Evolutionary conservation across 352 stramenopile genomes (phyloP), one percentile per base, ranked within the genome.

Genomic region (Phytopythium mirpurense): DNA sequence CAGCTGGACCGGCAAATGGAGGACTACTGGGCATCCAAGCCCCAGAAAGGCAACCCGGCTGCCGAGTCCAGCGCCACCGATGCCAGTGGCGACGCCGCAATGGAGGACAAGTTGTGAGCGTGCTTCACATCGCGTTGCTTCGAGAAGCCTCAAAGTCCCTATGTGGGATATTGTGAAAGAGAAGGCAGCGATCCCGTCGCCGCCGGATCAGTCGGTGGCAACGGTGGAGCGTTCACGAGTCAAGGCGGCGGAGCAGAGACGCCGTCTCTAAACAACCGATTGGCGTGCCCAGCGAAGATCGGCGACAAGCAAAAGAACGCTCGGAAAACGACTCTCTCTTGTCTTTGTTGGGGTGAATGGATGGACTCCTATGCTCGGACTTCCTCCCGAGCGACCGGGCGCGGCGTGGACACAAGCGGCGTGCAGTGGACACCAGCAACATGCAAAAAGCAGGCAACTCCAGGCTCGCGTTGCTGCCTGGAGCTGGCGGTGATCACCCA

Each of bases 1-100:
- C 68, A 83, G 36, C 63, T 96, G 41, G 86, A 96, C 56, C 81
- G 83, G 34, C 80, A 94, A 53, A 90, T 96, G 77, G 87, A 96
- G 34, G 66, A 87, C 37, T 96, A 96, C 70, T 96, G 87, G 87
- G 85, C 83, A 19, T 72, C 68, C 42, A 95, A 96, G 66, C 83
- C 81, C 23, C 67, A 81, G 41, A 53, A 63, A 41, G 69, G 70
- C 16, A 64, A 67, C 36, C 29, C 46, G 10, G 32, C 31, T 7
- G 48, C 52, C 47, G 68, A 62, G 45, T n/a, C n/a, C n/a, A 52
- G 56, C 21, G 52, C 62, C 35, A 48, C 45, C n/a, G 61, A 68
- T 8, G 23, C 56, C 21, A 34, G 56, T n/a, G 34, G 47, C 10
- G 65, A 71, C 54, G 34, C 65, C n/a, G 51, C 50, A 5, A 65